phyloP scores from a whole-genome alignment of 2,329 filamentous ascomycete species.

The Mariannaea elegans region DNA sequence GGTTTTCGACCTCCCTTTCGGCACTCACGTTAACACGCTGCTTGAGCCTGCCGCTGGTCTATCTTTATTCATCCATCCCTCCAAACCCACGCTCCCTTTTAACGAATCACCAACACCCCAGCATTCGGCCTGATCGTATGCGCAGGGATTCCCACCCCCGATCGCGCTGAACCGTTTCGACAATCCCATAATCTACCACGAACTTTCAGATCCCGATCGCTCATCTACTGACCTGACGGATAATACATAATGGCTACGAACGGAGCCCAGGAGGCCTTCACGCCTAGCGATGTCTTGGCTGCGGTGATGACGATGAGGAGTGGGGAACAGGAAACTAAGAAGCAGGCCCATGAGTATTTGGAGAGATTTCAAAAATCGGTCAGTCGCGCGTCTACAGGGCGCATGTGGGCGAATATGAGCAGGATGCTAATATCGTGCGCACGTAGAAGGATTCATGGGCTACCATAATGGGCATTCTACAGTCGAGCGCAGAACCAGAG shows the following conservation, averaged over 20 bases:
- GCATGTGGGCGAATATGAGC: background rate
- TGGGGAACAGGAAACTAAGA: slow-evolving; percentile 83
- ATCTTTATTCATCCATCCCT: slow-evolving; percentile 8
- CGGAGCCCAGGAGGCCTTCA: slow-evolving; percentile 75
- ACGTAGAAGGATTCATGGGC: slow-evolving; percentile 90
- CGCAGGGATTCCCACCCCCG: slow-evolving; percentile 29
- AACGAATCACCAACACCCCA: slow-evolving; percentile 11
- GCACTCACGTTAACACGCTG: slow-evolving; percentile 18
- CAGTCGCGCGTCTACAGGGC: slow-evolving; percentile 32
- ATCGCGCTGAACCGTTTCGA: slow-evolving; percentile 35
- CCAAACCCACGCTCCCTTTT: slow-evolving; percentile 19
- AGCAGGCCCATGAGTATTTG: slow-evolving; percentile 88
- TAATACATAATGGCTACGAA: slow-evolving; percentile 70
- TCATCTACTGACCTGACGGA: slow-evolving; percentile 14
- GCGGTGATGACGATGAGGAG: slow-evolving; percentile 93
- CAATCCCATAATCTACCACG: slow-evolving; percentile 8
- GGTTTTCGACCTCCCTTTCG: slow-evolving; percentile 22
- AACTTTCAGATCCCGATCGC: slow-evolving; percentile 17
- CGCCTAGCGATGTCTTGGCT: slow-evolving; percentile 78
- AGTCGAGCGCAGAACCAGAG: slow-evolving; percentile 82
- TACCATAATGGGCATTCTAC: slow-evolving; percentile 84
- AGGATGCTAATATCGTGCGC: slow-evolving; percentile 24
- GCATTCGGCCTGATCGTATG: slow-evolving; percentile 36
- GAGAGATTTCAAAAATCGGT: slow-evolving; percentile 99
- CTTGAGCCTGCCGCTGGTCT: slow-evolving; percentile 17